Conservation (phyloP, 2,329 filamentous ascomycete genomes). For the Monilinia fructigena region DNA sequence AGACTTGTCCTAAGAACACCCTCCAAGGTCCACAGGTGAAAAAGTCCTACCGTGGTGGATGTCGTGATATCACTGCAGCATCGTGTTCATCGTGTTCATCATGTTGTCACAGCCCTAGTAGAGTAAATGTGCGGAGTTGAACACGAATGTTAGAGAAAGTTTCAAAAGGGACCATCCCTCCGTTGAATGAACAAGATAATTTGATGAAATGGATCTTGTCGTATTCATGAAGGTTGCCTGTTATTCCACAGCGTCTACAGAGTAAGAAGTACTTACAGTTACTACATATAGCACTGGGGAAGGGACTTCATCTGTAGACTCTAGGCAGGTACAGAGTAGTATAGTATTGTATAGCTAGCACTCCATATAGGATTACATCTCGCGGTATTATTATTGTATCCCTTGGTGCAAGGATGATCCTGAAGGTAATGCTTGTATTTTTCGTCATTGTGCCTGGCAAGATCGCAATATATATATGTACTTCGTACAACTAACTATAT, state of each 20-base stretch:
- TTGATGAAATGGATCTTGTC: background rate
- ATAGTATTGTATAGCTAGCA: too few species aligned
- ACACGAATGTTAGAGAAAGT: background rate
- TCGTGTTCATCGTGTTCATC: background rate
- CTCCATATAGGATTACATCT: too few species aligned
- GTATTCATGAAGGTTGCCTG: background rate
- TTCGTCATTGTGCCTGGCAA: conserved; percentile 17
- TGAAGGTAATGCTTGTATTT: background rate
- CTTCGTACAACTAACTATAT: too few species aligned
- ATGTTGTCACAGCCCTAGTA: background rate
- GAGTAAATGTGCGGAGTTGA: background rate
- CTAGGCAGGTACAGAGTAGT: too few species aligned
- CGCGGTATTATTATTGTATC: background rate
- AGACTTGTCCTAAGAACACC: background rate
- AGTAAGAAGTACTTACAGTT: too few species aligned
- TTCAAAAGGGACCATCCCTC: background rate
- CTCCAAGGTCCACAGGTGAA: background rate
- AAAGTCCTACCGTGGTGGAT: background rate
- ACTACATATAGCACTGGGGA: too few species aligned
- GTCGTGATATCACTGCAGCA: conserved; percentile 6
- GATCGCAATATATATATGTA: background rate
- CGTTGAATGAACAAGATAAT: background rate
- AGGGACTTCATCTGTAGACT: conserved; percentile 3
- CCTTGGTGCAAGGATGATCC: background rate
- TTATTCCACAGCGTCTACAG: too few species aligned